Conservation (phyloP, 768 basidiomycete genomes). For the Cubamyces lactineus region DNA sequence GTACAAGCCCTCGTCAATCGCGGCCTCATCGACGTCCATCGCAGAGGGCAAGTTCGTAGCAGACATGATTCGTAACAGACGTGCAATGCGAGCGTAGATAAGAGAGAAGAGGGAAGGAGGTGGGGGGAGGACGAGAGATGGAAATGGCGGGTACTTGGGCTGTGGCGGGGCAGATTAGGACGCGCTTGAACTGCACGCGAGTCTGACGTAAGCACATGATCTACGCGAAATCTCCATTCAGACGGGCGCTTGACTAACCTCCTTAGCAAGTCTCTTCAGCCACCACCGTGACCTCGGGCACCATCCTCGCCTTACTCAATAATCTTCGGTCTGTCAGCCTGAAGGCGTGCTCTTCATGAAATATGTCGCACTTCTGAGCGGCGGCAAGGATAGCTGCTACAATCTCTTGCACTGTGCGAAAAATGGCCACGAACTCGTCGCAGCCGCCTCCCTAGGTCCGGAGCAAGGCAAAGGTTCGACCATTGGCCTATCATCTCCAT, state of each 20-base stretch:
- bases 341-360: constrained; percentile 62
- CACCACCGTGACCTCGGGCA: too few relatives aligned
- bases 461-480: constrained; percentile 77
- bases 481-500: constrained; percentile 22
- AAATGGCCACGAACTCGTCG: constrained; percentile 86
- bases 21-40: constrained; percentile 87
- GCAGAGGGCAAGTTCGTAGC: constrained; percentile 43
- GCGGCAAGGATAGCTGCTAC: constrained; percentile 98
- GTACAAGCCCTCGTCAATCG: constrained; percentile 93
- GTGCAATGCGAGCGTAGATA: constrained; percentile 8
- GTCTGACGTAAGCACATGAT: constrained; percentile 21
- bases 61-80: constrained; percentile 38
- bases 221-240: constrained; percentile 9
- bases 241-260: background rate
- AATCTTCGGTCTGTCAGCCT: background rate
- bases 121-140: constrained; percentile 11
- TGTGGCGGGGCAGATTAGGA: constrained; percentile 9
- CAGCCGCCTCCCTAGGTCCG: constrained; percentile 88
- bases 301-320: background rate
- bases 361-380: constrained; percentile 92
- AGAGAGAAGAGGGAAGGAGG: constrained; percentile 11
- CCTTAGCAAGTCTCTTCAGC: too few relatives aligned
- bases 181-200: constrained; percentile 25
- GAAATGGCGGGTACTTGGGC: constrained; percentile 11
- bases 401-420: constrained; percentile 87